These are phyloP conservation scores for Osmozyma mogii DNA, from an alignment of 805 yeast genomes.

Conservation along the genomic window DNA sequence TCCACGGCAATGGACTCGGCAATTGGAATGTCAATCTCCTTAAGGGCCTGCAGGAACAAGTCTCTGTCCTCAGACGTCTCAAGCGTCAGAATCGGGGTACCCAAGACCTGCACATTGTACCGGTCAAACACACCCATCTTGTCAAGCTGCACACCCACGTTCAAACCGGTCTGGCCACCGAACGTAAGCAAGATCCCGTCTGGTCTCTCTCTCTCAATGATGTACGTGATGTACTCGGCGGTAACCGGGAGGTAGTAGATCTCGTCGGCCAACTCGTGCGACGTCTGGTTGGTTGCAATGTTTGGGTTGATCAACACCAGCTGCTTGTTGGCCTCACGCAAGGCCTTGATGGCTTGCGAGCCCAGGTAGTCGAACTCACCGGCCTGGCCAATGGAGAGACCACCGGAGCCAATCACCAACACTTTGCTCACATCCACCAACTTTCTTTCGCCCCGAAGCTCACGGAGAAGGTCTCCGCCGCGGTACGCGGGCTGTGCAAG, in stretches of 20 bases:
- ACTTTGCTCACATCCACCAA: slow-evolving; percentile 83
- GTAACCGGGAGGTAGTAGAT: slow-evolving; percentile 94
- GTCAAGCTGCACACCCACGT: slow-evolving; percentile 91
- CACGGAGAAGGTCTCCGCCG: slow-evolving; percentile 53
- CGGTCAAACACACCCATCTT: slow-evolving; percentile 91
- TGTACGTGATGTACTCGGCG: slow-evolving; percentile 90
- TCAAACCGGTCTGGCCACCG: slow-evolving; percentile 98
- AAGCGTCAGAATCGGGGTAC: slow-evolving; percentile 94
- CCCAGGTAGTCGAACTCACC: slow-evolving; percentile 98
- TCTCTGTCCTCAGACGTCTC: slow-evolving; percentile 98
- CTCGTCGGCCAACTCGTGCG: slow-evolving; percentile 92
- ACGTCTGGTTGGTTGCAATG: slow-evolving; percentile 94
- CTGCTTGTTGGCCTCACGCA: slow-evolving; percentile 79
- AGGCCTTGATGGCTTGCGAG: slow-evolving; percentile 94
- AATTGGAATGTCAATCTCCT: slow-evolving; percentile 91
- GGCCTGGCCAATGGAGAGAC: slow-evolving; percentile 94
- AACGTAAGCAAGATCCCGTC: slow-evolving; percentile 94
- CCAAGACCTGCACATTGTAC: slow-evolving; percentile 88
- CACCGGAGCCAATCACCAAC: slow-evolving; percentile 93
- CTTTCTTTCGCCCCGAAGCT: slow-evolving; percentile 51
- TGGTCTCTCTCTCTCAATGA: slow-evolving; percentile 92
- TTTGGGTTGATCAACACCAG: slow-evolving; percentile 90
- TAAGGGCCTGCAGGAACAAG: slow-evolving; percentile 87
- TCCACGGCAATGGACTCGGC: slow-evolving; percentile 96
- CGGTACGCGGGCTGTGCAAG: slow-evolving; percentile 35